Base-by-base conservation (phyloP, 805 yeast genomes). In the Yarrowia sp. region DNA sequence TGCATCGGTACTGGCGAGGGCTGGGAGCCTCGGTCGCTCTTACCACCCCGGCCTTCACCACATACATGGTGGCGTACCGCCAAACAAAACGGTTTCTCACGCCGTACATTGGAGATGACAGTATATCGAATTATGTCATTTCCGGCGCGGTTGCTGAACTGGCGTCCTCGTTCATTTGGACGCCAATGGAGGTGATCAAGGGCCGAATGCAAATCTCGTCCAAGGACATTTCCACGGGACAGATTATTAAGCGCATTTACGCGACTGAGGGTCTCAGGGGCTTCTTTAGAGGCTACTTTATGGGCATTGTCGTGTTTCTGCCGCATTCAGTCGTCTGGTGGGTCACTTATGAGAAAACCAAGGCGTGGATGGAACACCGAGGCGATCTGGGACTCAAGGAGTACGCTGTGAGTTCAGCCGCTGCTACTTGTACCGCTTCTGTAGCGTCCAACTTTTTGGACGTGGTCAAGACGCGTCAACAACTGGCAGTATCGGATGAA, bases 141-240 rank as follows among this genome's bases (percentile, higher is more conserved):
- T 73, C 78, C 62, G 81, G 81, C 4, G 70, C 78, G 6, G 71
- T 73, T 4, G 79, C 81, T 3, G 81, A 79, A 71, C 32, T 77
- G 7, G 71, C 76, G 6, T 76, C 79, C 41, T 73, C 77, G 15
- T 66, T 74, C 42, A 69, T 79, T 14, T 78, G 79, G 79, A 79
- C 81, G 15, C 81, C 81, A 1, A 78, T 79, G 75, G 81, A 79
- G 70, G 80, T 78, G n/a, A 68, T 79, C 60, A 78, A 79, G 68
- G 81, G 81, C 41, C 73, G 80, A 18, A 72, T 78, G 76, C 81
- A 79, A 68, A 72, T 78, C 32, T 69, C 74, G 32, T 63, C 64
- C 18, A 66, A 50, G 28, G 42, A 32, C 41, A 15, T 47, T 4
- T 41, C 68, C 17, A 68, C 72, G 8, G 6, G 32, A 11, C 44